Base-by-base conservation (phyloP, 371 early-diverging fungal species). In the Saksenaea vasiformis region DNA sequence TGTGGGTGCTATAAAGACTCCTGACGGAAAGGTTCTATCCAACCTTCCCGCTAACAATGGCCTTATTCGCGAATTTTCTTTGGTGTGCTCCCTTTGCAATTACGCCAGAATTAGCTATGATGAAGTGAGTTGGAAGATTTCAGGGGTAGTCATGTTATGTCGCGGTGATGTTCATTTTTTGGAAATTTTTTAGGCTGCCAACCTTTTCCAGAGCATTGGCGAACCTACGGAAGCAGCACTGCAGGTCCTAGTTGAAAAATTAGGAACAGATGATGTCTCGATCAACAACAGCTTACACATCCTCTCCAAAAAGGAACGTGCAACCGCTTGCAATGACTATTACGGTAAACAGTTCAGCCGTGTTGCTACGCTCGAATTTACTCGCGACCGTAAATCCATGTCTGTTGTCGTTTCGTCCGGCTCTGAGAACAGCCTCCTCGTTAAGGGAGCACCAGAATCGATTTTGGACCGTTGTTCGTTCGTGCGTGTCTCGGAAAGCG, bases 161-260 rank as follows among this genome's bases (percentile, higher is more conserved):
- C 27, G 7, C 31, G 7, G 31, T 31, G 31, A 31, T 9, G 11
- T 35, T 39, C 8, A 22, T 47, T 8, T 0, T 47, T 61, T 53
- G 36, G 27, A 1, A 22, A 22, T n/a, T 44, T 3, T 43, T 34
- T 61, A 82, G 80, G 68, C 82, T 11, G 65, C 73, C 39, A 83
- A 86, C 54, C 34, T 54, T 2, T 92, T 90, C 75, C 65, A 68
- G 38, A 89, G 88, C 68, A 86, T 96, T 62, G 98, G 98, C 62
- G 98, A 98, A 84, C 98, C 98, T n/a, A 98, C 98, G 27, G 98
- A 98, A 79, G 98, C 97, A n/a, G 98, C 98, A 15, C 85, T 98
- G 57, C 90, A 90, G 66, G 92, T 93, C 22, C 85, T 98, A 34
- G 96, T 92, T 24, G 98, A 98, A 76, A 97, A 97, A 77, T 67